phyloP scores from a whole-genome alignment of 139 green algal species.

The Zygnema circumcarinatum region DNA sequence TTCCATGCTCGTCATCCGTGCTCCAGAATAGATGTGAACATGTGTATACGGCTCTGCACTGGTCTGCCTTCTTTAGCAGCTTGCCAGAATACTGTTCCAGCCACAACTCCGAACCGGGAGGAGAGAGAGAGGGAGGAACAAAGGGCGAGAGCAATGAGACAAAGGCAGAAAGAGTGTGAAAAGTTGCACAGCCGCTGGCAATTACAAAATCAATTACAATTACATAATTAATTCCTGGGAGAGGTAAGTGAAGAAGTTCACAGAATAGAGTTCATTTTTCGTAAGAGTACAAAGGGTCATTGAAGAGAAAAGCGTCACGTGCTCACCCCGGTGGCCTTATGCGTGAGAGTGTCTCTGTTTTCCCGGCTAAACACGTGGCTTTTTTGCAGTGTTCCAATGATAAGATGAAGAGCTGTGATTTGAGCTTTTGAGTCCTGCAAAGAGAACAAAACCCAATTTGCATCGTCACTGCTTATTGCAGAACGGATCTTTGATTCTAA shows the following conservation, averaged over 20 bases:
- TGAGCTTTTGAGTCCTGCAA: conserved; percentile 77
- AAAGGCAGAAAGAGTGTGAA: background rate
- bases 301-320: no score
- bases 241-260: no score
- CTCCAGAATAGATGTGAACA: conserved; percentile 89
- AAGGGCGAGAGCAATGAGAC: conserved; percentile 3
- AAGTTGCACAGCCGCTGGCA: background rate
- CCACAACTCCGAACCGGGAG: background rate
- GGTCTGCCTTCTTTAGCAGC: conserved; percentile 87
- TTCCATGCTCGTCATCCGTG: conserved; percentile 52
- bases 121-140: conserved; percentile 10
- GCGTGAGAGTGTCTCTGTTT: conserved; percentile 78
- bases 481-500: background rate
- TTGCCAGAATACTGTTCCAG: conserved; percentile 75
- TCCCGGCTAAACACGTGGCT: conserved; percentile 80
- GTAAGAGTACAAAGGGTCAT: no score
- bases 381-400: conserved; percentile 83
- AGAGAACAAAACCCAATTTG: background rate
- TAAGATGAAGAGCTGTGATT: conserved; percentile 76
- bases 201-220: no score
- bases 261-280: no score
- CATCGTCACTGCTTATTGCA: background rate
- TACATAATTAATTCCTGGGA: no score
- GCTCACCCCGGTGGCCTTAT: conserved; percentile 74
- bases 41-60: conserved; percentile 82